Conservation (phyloP, 352 stramenopile genomes). For the Globisporangium radiosum region DNA sequence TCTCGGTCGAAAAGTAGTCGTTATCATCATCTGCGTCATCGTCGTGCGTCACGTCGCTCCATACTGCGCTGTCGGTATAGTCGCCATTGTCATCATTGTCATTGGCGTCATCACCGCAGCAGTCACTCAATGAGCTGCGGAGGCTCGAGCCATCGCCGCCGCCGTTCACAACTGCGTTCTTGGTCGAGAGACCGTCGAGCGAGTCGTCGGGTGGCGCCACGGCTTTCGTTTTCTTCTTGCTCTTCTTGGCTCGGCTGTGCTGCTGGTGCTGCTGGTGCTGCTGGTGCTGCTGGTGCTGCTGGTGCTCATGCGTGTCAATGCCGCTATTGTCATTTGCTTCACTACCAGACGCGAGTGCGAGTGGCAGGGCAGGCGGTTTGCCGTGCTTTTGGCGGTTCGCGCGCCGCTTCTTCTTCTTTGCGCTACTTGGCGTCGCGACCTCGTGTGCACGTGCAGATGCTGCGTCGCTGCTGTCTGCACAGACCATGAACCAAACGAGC, state of each 20-base stretch:
- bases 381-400: background rate
- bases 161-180: conserved; percentile 25
- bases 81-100: conserved; percentile 25
- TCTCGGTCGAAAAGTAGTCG: conserved; percentile 81
- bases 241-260: conserved; percentile 3
- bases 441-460: too few relatives aligned
- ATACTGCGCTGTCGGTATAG: conserved; percentile 19
- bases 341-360: too few relatives aligned
- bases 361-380: conserved; percentile 1
- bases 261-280: background rate
- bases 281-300: conserved; percentile 5
- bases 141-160: conserved; percentile 28
- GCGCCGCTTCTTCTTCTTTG: conserved; percentile 14
- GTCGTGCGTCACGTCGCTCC: conserved; percentile 13
- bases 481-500: conserved; percentile 6
- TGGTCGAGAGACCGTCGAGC: conserved; percentile 16
- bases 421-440: background rate
- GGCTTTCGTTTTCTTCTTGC: conserved; percentile 1
- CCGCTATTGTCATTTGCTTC: too few relatives aligned
- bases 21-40: conserved; percentile 60
- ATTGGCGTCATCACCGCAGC: conserved; percentile 11
- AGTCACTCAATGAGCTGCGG: conserved; percentile 18
- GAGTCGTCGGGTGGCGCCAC: conserved; percentile 1
- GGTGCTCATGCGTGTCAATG: background rate
- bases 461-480: background rate